Evolutionary conservation across 306 rosid genomes (phyloP).

Genomic region (Pterocarpus santalinus): DNA sequence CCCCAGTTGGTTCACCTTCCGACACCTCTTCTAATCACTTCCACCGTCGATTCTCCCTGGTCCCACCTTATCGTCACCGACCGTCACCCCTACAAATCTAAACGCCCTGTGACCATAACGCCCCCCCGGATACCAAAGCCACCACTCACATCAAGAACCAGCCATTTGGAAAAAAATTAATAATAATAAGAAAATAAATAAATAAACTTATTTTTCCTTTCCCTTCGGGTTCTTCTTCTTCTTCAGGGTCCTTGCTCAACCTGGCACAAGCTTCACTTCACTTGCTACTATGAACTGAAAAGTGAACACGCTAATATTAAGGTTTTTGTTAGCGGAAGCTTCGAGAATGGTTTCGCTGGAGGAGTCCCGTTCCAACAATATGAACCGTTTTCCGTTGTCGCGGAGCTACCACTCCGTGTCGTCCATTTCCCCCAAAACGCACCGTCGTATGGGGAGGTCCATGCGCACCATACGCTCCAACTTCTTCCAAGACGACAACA

Average conservation of each 20-base stretch:
- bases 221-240: not conserved
- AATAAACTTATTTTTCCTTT: not conserved
- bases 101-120: slow-evolving; percentile 29
- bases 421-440: slow-evolving; percentile 59
- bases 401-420: slow-evolving; percentile 55
- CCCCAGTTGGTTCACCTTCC: slow-evolving; percentile 37
- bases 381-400: slow-evolving; percentile 66
- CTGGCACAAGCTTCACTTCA: slow-evolving; percentile 38
- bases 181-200: slow-evolving; percentile 9
- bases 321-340: slow-evolving; percentile 1
- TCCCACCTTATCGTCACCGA: slow-evolving; percentile 45
- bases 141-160: slow-evolving; percentile 48
- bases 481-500: slow-evolving; percentile 66
- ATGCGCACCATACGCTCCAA: slow-evolving; percentile 92
- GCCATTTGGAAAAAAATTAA: slow-evolving; percentile 35
- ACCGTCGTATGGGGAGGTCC: slow-evolving; percentile 79
- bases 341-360: slow-evolving; percentile 81
- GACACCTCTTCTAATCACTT: slow-evolving; percentile 30
- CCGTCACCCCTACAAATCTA: slow-evolving; percentile 47
- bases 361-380: slow-evolving; percentile 67
- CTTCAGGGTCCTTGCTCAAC: slow-evolving; percentile 40
- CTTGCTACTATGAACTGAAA: slow-evolving; percentile 47
- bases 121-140: slow-evolving; percentile 40
- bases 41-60: slow-evolving; percentile 45
- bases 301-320: slow-evolving; percentile 10